Evolutionary conservation across 441 rosid species (phyloP), one percentile per base, ranked within the genome.

Genomic region (Sinapis alba): DNA sequence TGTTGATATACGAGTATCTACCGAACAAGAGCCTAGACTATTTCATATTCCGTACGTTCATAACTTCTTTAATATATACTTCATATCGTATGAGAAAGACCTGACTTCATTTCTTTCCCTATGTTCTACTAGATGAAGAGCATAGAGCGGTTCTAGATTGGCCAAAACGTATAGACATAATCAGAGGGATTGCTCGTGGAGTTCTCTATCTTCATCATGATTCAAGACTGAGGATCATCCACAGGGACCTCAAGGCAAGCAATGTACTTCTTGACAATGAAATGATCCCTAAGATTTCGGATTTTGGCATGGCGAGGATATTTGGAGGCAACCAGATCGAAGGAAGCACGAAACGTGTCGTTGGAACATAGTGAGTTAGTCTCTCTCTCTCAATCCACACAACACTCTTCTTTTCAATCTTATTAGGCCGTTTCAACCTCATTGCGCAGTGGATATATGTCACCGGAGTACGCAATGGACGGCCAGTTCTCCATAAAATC

Each of bases 171-270:
- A 68, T 72, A 72, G 73, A 18, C 0, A 78, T 78, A n/a, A 78
- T 78, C 45, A 32, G 78, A 2, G 97, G 93, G 6, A 71, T 89
- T 51, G 93, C 89, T 30, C 86, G 97, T 28, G 98, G 97, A 62
- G 83, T 90, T 27, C 71, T 93, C 11, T 90, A 90, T 74, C 90
- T 90, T 21, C 98, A 90, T 69, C 89, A 88, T 53, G 98, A 90
- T 66, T 93, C 95, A 0, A 86, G 92, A 65, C 77, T 88, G 7
- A 88, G 84, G 79, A 85, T 92, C 72, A 80, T 92, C 51, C 98
- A 87, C 19, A 83, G 97, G 71, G 95, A 89, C 57, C 78, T 92
- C 38, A 92, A 92, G 69, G 87, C 92, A 0, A 89, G 97, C 63
- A 93, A 90, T 53, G 79, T 88, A 19, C 79, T 93, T 45, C 69